Evolutionary conservation across 2,329 filamentous ascomycete genomes (phyloP), one percentile per base, ranked within the genome.

Genomic region (Lachnellula subtilissima): DNA sequence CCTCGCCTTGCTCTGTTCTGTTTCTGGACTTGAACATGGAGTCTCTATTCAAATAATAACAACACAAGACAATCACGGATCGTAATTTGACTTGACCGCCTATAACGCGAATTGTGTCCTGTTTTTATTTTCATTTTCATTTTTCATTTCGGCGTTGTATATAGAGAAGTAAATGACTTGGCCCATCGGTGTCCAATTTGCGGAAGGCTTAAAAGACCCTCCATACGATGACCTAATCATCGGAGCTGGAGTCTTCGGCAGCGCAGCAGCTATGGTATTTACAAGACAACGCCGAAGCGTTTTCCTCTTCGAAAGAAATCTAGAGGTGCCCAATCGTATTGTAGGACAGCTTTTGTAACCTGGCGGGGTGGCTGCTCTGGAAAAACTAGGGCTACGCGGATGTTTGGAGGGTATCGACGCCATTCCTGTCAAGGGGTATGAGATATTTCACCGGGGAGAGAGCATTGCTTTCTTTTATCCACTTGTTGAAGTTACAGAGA

Each of bases 281-380:
- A 91, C 88, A 54, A 85, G 88, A 65, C 93, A 97, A 75, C 91
- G 91, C 53, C 84, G 93, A 61, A 93, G 88, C 70, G 91, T 97
- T 35, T 81, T 96, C 32, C 76, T 97, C 53, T 82, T 97, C 51
- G 93, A 97, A 75, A 83, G 83, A 65, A 94, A 86, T 73, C 78
- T 96, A 74, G 90, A 90, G 73, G 87, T 96, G 75, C 93, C 93
- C 25, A 88, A 97, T 74, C 85, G 93, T 63, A 97, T 97, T 64
- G 91, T 97, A 50, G 93, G 93, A 65, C 93, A 97, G 76, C 76
- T 97, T 64, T 77, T 97, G 65, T 93, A 97, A 73, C 93, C 93
- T 0, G 93, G 93, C 50, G 93, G 93, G 50, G 86, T 96, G 40
- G 77, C 82, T 53, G 88, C 92, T 12, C 78, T 97, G 66, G 80